Conservation (phyloP, 1,284 basidiomycete genomes). For the Cutaneotrichosporon cyanovorans region DNA sequence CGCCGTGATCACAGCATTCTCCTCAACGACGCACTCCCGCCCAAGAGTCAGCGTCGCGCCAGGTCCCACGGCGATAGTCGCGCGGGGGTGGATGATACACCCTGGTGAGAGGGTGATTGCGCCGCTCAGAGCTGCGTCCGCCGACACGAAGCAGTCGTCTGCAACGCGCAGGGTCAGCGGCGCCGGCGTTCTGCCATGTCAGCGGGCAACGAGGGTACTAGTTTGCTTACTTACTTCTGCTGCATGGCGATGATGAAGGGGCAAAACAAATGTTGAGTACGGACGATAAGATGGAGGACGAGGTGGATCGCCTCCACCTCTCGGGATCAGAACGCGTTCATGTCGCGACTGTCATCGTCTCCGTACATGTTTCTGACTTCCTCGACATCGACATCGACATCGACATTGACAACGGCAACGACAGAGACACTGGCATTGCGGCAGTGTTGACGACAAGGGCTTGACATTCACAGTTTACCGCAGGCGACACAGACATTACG, state of each 20-base stretch:
- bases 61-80: conserved; percentile 71
- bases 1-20: conserved; percentile 79
- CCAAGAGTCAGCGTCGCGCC: conserved; percentile 79
- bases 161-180: not conserved
- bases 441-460: not conserved
- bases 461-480: no score
- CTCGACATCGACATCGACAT: no score
- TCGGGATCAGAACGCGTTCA: not conserved
- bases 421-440: not conserved
- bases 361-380: no score
- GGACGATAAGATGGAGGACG: no score
- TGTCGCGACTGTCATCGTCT: no score
- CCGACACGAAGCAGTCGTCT: conserved; percentile 55
- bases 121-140: conserved; percentile 81
- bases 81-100: conserved; percentile 87
- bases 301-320: conserved; percentile 2
- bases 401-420: no score
- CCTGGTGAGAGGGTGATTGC: conserved; percentile 81
- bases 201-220: no score
- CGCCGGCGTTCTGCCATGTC: not conserved
- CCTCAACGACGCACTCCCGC: conserved; percentile 81
- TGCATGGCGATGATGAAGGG: no score
- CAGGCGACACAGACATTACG: no score
- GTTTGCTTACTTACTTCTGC: no score
- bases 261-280: no score